phyloP scores from a whole-genome alignment of 192 early-diverging fungal genomes.

The Lunasporangiospora selenospora region DNA sequence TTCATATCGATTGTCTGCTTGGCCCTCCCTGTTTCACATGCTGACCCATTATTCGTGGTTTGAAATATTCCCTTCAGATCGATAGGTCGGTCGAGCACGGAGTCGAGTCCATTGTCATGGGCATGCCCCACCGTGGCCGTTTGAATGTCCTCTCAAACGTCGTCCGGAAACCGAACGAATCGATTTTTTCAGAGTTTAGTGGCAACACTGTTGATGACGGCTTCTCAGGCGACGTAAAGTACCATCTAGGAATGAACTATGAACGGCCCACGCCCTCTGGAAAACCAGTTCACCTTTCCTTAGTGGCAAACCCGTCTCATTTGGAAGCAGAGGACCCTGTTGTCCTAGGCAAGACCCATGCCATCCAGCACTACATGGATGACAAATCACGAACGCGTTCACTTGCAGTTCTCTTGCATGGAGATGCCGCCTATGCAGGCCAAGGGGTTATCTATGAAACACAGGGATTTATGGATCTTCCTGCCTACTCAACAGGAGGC shows the following conservation, averaged over 20 bases:
- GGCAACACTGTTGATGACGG: constrained; percentile 92
- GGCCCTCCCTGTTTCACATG: constrained; percentile 5
- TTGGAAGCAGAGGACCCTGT: constrained; percentile 98
- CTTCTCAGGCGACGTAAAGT: constrained; percentile 93
- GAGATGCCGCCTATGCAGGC: constrained; percentile 95
- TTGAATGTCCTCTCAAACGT: constrained; percentile 99
- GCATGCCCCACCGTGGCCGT: constrained; percentile 99
- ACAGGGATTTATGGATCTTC: constrained; percentile 88
- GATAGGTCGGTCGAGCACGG: constrained; percentile 96
- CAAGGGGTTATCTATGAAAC: constrained; percentile 97
- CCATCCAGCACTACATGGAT: constrained; percentile 94
- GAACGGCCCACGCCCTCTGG: constrained; percentile 95
- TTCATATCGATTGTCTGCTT: constrained; percentile 69
- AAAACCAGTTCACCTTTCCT: constrained; percentile 95
- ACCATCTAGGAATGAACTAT: constrained; percentile 96
- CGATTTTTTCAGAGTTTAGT: constrained; percentile 98
- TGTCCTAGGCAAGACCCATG: constrained; percentile 98
- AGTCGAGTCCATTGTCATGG: constrained; percentile 95
- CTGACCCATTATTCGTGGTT: not conserved
- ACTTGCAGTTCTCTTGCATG: constrained; percentile 94
- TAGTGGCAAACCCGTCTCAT: constrained; percentile 99
- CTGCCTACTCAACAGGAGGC: constrained; percentile 91
- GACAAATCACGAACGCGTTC: constrained; percentile 77
- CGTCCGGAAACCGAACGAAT: constrained; percentile 98
- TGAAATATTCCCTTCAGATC: constrained; percentile 63